Percentiles rank a stretch among this genome's conserved stretches.
Conservation (phyloP, 164 flowering plant species). For the Hamamelis virginiana region DNA sequence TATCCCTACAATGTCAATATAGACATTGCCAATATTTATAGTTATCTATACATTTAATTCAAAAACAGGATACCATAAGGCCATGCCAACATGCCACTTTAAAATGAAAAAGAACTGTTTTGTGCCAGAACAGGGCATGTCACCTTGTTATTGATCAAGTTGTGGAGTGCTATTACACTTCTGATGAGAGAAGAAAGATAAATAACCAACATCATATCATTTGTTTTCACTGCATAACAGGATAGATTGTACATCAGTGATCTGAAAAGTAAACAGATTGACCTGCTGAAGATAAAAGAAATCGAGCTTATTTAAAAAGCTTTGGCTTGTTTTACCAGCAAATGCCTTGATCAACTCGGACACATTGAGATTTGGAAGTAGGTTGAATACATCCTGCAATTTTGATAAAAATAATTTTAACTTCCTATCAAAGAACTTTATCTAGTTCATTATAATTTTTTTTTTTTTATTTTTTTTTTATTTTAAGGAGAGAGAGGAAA, state of each 20-base stretch:
- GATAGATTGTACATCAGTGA: background rate
- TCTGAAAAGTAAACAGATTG: background rate
- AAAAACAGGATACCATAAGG: too few species aligned
- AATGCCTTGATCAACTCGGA: conserved; percentile 82
- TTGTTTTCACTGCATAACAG: conserved; percentile 77
- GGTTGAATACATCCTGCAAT: conserved; percentile 88
- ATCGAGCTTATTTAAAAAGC: too few species aligned
- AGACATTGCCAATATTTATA: too few species aligned
- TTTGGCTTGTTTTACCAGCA: conserved; percentile 51
- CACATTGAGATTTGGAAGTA: conserved; percentile 93
- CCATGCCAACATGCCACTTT: too few species aligned
- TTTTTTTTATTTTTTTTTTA: too few species aligned
- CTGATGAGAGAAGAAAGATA: conserved; percentile 95
- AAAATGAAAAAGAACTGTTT: too few species aligned
- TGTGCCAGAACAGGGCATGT: conserved; percentile 5
- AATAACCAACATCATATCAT: conserved; percentile 97
- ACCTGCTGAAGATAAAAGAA: background rate
- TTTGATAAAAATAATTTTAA: background rate
- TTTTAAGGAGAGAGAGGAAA: too few species aligned
- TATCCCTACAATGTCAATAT: too few species aligned
- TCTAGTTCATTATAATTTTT: too few species aligned
- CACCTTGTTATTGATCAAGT: conserved; percentile 98
- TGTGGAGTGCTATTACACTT: conserved; percentile 95
- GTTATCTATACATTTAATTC: too few species aligned
- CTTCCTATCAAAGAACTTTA: too few species aligned